Evolutionary conservation across 2,329 filamentous ascomycete species (phyloP).

Genomic region (Stemphylium lycopersici): DNA sequence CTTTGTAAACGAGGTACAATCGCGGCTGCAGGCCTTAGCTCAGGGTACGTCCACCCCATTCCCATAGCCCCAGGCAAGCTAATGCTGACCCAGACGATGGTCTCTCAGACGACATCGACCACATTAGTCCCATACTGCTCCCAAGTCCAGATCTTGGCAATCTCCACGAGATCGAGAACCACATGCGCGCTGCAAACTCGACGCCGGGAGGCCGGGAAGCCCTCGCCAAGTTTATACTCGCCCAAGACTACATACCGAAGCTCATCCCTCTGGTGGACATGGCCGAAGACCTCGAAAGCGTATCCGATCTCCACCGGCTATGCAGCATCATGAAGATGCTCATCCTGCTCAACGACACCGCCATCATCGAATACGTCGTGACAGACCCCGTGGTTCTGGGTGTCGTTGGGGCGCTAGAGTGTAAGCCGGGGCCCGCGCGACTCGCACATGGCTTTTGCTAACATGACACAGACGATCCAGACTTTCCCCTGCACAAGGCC

Average conservation of each 20-base stretch:
- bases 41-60: slow-evolving; percentile 59
- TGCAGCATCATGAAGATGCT: slow-evolving; percentile 99
- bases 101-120: slow-evolving; percentile 85
- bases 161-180: slow-evolving; percentile 81
- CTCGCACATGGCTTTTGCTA: slow-evolving; percentile 28
- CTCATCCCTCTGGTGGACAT: slow-evolving; percentile 84
- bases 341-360: slow-evolving; percentile 91
- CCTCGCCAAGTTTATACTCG: slow-evolving; percentile 83
- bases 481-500: slow-evolving; percentile 96
- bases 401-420: slow-evolving; percentile 94
- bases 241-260: slow-evolving; percentile 85
- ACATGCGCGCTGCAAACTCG: slow-evolving; percentile 78
- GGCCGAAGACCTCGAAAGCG: slow-evolving; percentile 89
- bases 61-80: slow-evolving; percentile 13
- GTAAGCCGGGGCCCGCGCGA: slow-evolving; percentile 47
- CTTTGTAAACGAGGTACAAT: slow-evolving; percentile 86
- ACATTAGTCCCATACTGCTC: slow-evolving; percentile 72
- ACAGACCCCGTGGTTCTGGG: slow-evolving; percentile 87
- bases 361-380: slow-evolving; percentile 92
- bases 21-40: slow-evolving; percentile 68
- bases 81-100: slow-evolving; percentile 69
- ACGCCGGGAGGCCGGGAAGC: slow-evolving; percentile 81
- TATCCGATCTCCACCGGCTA: slow-evolving; percentile 83
- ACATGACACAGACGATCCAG: slow-evolving; percentile 74
- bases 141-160: slow-evolving; percentile 82